A percentile compares a stretch with the other conserved stretches of the same genome.
Conservation (phyloP, 1,139 yeast genomes). For the Yamadazyma friedrichii region DNA sequence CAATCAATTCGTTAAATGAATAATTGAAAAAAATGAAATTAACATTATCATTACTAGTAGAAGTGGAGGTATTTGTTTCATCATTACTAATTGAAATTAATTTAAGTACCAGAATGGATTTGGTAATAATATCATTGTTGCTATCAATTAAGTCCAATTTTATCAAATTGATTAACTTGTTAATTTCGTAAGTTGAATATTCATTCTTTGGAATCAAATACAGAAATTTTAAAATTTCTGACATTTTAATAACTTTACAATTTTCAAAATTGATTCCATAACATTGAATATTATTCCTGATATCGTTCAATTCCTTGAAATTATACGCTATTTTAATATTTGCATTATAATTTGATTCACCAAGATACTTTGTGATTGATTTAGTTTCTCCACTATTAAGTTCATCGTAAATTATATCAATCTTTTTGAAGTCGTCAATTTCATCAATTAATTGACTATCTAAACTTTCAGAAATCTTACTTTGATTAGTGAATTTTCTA, state of each 20-base stretch:
- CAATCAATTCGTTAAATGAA: conserved; percentile 35
- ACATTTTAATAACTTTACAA: conserved; percentile 7
- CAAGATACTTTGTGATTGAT: conserved; percentile 7
- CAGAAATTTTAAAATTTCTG: conserved; percentile 7
- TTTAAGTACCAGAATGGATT: conserved; percentile 15
- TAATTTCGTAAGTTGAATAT: conserved; percentile 6
- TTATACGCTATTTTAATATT: conserved; percentile 12
- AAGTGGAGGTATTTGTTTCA: conserved; percentile 2
- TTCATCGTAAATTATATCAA: conserved; percentile 15
- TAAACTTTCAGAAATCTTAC: background rate
- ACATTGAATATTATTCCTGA: conserved; percentile 6
- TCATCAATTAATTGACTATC: background rate
- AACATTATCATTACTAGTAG: conserved; percentile 8
- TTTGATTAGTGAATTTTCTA: background rate
- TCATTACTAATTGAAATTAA: conserved; percentile 9
- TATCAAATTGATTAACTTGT: conserved; percentile 11
- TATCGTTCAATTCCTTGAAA: conserved; percentile 14
- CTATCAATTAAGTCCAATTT: conserved; percentile 10
- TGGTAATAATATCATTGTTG: conserved; percentile 10
- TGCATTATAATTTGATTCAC: background rate
- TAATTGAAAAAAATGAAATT: conserved; percentile 33
- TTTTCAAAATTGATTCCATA: background rate
- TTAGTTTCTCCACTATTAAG: conserved; percentile 9
- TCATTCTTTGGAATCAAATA: conserved; percentile 9
- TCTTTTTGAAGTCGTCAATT: conserved; percentile 11